Percentiles rank a stretch among this genome's conserved stretches.
These are phyloP conservation scores for Leccinum proliferum DNA, from an alignment of 1,284 basidiomycete genomes.

Conservation along the genomic window DNA sequence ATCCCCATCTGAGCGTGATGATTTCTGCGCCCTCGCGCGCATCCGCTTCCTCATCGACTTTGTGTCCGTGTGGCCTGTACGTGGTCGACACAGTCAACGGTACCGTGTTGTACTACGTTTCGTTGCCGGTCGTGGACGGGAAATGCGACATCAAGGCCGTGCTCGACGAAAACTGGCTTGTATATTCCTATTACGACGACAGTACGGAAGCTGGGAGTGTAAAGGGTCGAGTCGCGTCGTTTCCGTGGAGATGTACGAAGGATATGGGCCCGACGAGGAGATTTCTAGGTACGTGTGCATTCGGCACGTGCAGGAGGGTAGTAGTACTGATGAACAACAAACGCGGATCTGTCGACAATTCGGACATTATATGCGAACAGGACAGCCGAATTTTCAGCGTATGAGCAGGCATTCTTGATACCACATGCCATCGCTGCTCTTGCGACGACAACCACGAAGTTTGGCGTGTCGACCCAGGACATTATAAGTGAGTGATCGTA, in stretches of 20 bases:
- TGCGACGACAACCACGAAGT: slow-evolving; percentile 75
- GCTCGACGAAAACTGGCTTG: slow-evolving; percentile 91
- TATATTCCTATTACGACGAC: slow-evolving; percentile 77
- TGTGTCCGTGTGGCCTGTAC: slow-evolving; percentile 54
- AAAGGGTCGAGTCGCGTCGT: slow-evolving; percentile 67
- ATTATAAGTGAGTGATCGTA: slow-evolving; percentile 61
- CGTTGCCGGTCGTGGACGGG: slow-evolving; percentile 41
- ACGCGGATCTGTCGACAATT: slow-evolving; percentile 36
- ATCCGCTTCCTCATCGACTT: background rate
- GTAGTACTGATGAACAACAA: background rate
- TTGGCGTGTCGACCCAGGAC: slow-evolving; percentile 85
- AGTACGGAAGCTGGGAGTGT: slow-evolving; percentile 43
- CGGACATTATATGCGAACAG: slow-evolving; percentile 56
- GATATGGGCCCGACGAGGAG: slow-evolving; percentile 56
- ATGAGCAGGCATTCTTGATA: slow-evolving; percentile 71
- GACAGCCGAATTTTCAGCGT: slow-evolving; percentile 46
- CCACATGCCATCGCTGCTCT: slow-evolving; percentile 67
- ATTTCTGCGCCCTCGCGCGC: slow-evolving; percentile 39
- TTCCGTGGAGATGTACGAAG: slow-evolving; percentile 87
- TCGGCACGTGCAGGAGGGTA: background rate
- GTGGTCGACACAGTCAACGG: slow-evolving; percentile 81
- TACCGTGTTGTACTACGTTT: slow-evolving; percentile 61
- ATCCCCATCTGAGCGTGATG: slow-evolving; percentile 72
- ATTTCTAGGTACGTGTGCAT: slow-evolving; percentile 52
- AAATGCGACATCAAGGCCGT: slow-evolving; percentile 62